Base-by-base conservation (phyloP, 345 rosid species). In the Moricandia moricandioides region DNA sequence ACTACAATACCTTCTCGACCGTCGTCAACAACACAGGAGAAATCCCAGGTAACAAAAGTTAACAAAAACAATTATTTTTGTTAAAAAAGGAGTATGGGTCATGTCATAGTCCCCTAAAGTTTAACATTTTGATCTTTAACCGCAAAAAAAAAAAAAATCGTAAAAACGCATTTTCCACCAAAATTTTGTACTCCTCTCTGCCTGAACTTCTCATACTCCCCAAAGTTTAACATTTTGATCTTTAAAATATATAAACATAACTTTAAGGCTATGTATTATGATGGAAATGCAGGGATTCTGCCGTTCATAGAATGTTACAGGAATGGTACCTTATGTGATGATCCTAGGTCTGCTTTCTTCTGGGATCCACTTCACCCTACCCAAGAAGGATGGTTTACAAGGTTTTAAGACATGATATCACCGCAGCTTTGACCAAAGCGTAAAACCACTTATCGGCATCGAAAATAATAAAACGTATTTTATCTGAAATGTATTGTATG, bases 311-410 rank as follows among this genome's bases (percentile, higher is more conserved):
- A 85, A 7, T 86, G 92, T 4, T 86, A 86, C 3, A 77, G 76
- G 60, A 65, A 43, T 77, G 79, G 82, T 21, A 77, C 62, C 2
- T 40, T 74, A 10, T 86, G 89, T 8, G 59, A 67, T 26, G 63
- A 82, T 14, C 89, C 83, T 8, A 39, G 8, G 13, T 39, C 73
- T 13, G 59, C 81, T 10, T 84, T 86, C 84, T 86, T 84, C 14
- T 86, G 88, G 90, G 90, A 86, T 70, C 18, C 6, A 2, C 31
- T 61, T 27, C 88, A 86, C 59, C 90, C 84, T 2, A 79, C 88
- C 2, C 84, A 84, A 58, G 75, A 43, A 14, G 89, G 87, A 14
- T 86, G 89, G 82, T 83, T 30, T 77, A 76, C 56, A 61, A 39
- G 11, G n/a, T n/a, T 59, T 73, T 84, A 40, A 29, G 43, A 56